Base-by-base conservation (phyloP, 2,329 filamentous ascomycete species). In the Blumeria hordei region DNA sequence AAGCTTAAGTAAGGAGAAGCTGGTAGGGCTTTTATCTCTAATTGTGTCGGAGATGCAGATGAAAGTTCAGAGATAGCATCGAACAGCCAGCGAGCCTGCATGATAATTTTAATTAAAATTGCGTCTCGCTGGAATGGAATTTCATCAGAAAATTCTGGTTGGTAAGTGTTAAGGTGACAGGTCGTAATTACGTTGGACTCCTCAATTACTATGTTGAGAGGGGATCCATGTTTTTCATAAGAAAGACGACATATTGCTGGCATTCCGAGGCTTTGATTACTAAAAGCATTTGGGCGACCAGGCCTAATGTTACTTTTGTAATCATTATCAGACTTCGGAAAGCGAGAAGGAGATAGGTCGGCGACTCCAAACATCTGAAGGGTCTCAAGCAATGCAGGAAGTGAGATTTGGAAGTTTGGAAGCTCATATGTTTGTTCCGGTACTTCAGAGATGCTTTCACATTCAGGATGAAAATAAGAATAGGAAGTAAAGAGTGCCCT, bases 291-390 rank as follows among this genome's bases (percentile, higher is more conserved):
- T 16, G 76, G 70, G 55, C 79, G 72, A 67, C 79, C 74, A 64
- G 77, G 78, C 53, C 76, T 73, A 41, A 79, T 67, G 60, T 78
- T 80, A 66, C 75, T 78, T 58, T 73, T 74, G 62, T 79, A 80
- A 58, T 81, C 78, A 57, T 74, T 69, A 11, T 81, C 78, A 6
- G 74, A 70, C 62, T 75, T 80, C 53, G 74, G 71, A 52, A 75
- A 70, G 59, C 76, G 75, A 43, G 71, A 72, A 60, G 55, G 60
- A 6, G 77, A 71, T 12, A 79, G 73, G 60, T 85, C 83, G 49
- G 88, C 77, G n/a, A 88, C 80, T 53, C 87, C 87, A 64, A 98
- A 94, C 53, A 98, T 96, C 64, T 95, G 90, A 7, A 98, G 74
- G 0, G 90, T 94, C 69, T 96, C 92, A 54, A 98, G 77, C 3